Base-by-base conservation (phyloP, 2,329 filamentous ascomycete genomes). In the Trichoderma hamatum region DNA sequence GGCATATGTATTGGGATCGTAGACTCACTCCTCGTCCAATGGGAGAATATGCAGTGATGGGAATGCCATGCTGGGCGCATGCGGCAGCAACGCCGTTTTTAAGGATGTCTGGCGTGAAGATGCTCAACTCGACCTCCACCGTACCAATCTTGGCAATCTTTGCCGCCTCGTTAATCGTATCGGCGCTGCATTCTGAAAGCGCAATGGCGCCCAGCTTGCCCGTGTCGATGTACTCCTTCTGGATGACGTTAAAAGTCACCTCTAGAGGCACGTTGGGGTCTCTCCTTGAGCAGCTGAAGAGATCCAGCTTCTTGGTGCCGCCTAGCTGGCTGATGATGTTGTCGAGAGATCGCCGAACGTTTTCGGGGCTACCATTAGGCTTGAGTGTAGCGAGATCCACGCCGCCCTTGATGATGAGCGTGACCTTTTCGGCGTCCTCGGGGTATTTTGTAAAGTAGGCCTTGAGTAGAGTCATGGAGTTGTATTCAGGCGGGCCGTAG, bases 361-460 rank as follows among this genome's bases (percentile, higher is more conserved):
- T 82, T 52, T 84, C 83, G 7, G 85, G 83, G 4, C 83, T 85
- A 24, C 86, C 84, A 73, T 89, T 84, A 0, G 84, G 82, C 43
- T 39, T 59, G 5, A 21, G 26, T 36, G 66, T 65, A 6, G 75
- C 72, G 2, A 77, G 69, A 54, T 83, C 75, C 36, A 81, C 46
- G 9, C 83, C 86, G 32, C 89, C 89, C 79, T 92, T 92, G 75
- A 92, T 84, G 73, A 83, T 84, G 58, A 92, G 78, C 13, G 89
- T 82, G 11, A 91, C 82, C 74, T 88, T 87, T 61, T 84, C 80
- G 9, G 88, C 88, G 71, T 91, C 86, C 71, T 89, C 86, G 1
- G 90, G 89, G 74, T 91, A 86, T 70, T 84, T 83, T 36, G 82
- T 82, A 74, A 92, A 90, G 79, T 91, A 92, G 30, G 83, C 81